These are phyloP conservation scores for Quercus parvula DNA, from an alignment of 306 rosid genomes.

Conservation along the genomic window DNA sequence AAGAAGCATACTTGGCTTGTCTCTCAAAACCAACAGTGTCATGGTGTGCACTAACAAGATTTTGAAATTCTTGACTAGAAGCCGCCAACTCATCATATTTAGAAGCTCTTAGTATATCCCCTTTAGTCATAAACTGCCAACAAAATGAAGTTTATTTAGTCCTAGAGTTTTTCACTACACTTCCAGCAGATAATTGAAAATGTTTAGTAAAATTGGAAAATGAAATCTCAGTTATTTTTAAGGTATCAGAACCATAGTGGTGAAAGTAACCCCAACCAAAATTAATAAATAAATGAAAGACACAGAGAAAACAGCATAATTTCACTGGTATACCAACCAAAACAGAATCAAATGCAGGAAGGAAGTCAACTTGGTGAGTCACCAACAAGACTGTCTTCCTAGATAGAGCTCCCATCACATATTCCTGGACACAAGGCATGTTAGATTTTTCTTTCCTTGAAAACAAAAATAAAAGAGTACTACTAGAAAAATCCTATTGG, in stretches of 20 bases:
- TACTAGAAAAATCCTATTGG: too few relatives aligned
- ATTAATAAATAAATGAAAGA: too few relatives aligned
- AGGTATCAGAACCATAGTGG: neutral
- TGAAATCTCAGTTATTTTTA: neutral
- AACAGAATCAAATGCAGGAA: too few relatives aligned
- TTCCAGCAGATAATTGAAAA: neutral
- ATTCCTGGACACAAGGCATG: too few relatives aligned
- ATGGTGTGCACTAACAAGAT: conserved; percentile 58
- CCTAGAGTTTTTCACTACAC: neutral
- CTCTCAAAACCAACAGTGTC: conserved; percentile 34
- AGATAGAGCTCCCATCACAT: too few relatives aligned
- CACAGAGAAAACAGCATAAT: neutral
- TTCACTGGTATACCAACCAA: neutral
- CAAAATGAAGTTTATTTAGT: neutral
- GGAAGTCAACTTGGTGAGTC: too few relatives aligned
- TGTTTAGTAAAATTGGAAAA: neutral
- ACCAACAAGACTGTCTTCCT: too few relatives aligned
- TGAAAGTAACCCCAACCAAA: too few relatives aligned
- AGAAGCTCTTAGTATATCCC: conserved; percentile 35
- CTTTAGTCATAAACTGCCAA: conserved; percentile 52
- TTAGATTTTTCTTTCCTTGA: too few relatives aligned
- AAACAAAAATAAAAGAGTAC: too few relatives aligned
- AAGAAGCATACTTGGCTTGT: conserved; percentile 7
- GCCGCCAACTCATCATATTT: conserved; percentile 36
- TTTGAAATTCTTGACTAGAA: conserved; percentile 46